Base-by-base conservation (phyloP, 2,329 filamentous ascomycete species). In the Cryoendolithus antarcticus region DNA sequence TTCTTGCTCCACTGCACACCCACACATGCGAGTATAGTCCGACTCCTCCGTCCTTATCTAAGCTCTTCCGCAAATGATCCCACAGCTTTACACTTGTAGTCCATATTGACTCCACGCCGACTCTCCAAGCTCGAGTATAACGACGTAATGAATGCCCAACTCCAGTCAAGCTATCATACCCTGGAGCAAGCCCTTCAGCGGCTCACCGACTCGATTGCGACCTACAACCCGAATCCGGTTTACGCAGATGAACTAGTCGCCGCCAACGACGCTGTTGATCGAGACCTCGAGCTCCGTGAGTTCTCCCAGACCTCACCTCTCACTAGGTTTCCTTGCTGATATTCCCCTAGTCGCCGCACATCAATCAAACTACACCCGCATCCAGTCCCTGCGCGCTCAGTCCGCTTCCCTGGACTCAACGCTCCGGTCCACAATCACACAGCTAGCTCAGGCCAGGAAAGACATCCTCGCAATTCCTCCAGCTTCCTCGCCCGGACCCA, bases 131-230 rank as follows among this genome's bases (percentile, higher is more conserved):
- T 27, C 24, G 24, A 27, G 24, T 4, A 27, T 27, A 6, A 27
- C 24, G 24, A 27, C 7, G 6, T 4, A 27, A 69, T 69, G 65
- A 59, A 64, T 39, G 52, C 55, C 35, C 44, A 62, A 24, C 59
- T 70, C 27, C 59, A 63, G 24, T 48, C 54, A 9, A 64, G 62
- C 44, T 68, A 67, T 44, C 56, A 64, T 47, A 61, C 65, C 43
- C 55, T 70, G 32, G 65, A 70, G 41, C 55, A 58, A 38, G 64
- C 64, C 4, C 66, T 93, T 12, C 71, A 73, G 9, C 75, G 67
- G 21, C 67, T 93, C 28, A 79, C 86, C 49, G 82, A 86, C 57
- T 88, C 83, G 0, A 81, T 93, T 45, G 72, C 82, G 4, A 82
- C 85, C 47, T 89, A 88, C 62, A 85, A 86, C 52, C 84, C 85